phyloP scores from a whole-genome alignment of 75 land plant genomes.

The Isoetes taiwanensis region DNA sequence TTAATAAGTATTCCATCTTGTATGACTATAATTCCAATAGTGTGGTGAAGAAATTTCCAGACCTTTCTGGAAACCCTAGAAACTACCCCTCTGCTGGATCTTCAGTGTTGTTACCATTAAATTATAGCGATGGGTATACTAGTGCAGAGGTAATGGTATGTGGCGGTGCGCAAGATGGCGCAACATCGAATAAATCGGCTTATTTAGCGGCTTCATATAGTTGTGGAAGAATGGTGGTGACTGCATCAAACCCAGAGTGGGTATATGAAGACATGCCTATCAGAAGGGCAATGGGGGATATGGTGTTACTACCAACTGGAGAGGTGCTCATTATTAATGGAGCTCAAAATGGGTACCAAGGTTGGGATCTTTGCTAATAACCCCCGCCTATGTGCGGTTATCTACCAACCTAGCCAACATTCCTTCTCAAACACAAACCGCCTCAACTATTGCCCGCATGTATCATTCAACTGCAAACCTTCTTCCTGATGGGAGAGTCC shows the following conservation, averaged over 20 bases:
- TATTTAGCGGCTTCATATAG: background rate
- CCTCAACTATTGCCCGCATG: constrained; percentile 2
- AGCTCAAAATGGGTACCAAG: constrained; percentile 10
- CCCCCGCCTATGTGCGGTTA: background rate
- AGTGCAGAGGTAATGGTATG: constrained; percentile 16
- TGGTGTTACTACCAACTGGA: constrained; percentile 13
- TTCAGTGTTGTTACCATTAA: constrained; percentile 13
- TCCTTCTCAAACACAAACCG: background rate
- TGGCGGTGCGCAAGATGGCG: constrained; percentile 16
- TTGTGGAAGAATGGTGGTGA: background rate
- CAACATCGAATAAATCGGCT: background rate
- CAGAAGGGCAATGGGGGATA: constrained; percentile 15
- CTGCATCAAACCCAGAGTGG: background rate
- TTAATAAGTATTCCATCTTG: constrained; percentile 12
- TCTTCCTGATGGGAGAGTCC: constrained; percentile 21
- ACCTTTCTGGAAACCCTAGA: constrained; percentile 10
- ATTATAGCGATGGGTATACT: constrained; percentile 7
- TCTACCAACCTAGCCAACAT: background rate
- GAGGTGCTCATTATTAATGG: constrained; percentile 19
- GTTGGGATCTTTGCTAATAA: constrained; percentile 1
- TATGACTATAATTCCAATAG: constrained; percentile 9
- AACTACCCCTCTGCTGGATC: constrained; percentile 20
- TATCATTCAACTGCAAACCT: constrained; percentile 27
- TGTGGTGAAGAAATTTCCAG: constrained; percentile 10
- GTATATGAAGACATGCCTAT: constrained; percentile 17